These are phyloP conservation scores for Cutaneotrichosporon spelunceum DNA, from an alignment of 1,284 basidiomycete genomes.

Conservation along the genomic window DNA sequence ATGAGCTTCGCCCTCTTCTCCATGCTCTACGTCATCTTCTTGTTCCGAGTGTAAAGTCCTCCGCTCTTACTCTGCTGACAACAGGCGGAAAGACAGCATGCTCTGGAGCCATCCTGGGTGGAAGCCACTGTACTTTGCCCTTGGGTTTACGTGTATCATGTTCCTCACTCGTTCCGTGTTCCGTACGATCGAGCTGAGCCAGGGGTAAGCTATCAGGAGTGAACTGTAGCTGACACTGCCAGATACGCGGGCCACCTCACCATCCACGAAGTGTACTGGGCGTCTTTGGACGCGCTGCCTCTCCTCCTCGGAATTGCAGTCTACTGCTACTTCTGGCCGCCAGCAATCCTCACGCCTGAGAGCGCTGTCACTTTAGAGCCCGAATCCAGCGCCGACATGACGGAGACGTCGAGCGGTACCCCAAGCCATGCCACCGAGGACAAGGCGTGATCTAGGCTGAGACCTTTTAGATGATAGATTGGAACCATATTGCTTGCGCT, in stretches of 20 bases:
- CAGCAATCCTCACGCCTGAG: conserved; percentile 16
- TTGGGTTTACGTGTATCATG: conserved; percentile 59
- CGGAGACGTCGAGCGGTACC: not conserved
- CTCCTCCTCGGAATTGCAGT: conserved; percentile 60
- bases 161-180: conserved; percentile 60
- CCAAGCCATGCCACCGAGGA: not conserved
- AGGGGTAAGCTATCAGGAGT: conserved; percentile 52
- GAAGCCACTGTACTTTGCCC: conserved; percentile 58
- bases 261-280: conserved; percentile 64
- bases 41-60: conserved; percentile 56
- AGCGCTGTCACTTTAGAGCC: not conserved
- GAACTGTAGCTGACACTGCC: conserved; percentile 2
- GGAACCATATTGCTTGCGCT: not conserved
- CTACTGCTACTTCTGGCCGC: conserved; percentile 41
- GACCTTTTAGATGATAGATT: not conserved
- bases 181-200: conserved; percentile 63
- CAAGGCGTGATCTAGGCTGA: not conserved
- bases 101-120: conserved; percentile 53
- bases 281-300: conserved; percentile 60
- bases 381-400: not conserved
- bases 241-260: conserved; percentile 60
- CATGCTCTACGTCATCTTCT: conserved; percentile 59
- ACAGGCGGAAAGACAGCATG: conserved; percentile 10
- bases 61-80: conserved; percentile 1
- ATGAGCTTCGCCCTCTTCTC: conserved; percentile 63